phyloP scores from a whole-genome alignment of 371 early-diverging fungal species.

The Amoeboaphelidium protococcarum region DNA sequence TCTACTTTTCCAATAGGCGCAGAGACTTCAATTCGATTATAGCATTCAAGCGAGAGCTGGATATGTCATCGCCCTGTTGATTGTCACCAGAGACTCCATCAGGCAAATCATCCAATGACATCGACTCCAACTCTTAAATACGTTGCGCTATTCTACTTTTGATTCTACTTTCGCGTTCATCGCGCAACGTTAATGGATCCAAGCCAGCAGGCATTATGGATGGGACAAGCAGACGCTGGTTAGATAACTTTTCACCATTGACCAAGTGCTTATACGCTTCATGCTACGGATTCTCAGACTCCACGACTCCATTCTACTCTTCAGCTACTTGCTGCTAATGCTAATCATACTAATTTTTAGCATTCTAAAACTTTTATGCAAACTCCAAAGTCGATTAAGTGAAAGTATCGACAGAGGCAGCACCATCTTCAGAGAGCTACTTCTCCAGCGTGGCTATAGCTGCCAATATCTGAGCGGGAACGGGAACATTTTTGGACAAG shows the following conservation, averaged over 20 bases:
- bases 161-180: conserved; percentile 44
- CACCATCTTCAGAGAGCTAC: no score
- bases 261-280: not conserved
- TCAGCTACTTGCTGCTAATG: no score
- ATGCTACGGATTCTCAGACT: no score
- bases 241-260: not conserved
- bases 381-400: no score
- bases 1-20: conserved; percentile 42
- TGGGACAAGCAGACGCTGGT: conserved; percentile 37
- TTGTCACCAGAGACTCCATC: conserved; percentile 3
- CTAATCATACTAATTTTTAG: no score
- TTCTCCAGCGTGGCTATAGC: no score
- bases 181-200: conserved; percentile 35
- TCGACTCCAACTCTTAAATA: conserved; percentile 37
- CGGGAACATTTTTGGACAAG: no score
- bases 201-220: conserved; percentile 43
- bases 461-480: no score
- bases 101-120: conserved; percentile 16
- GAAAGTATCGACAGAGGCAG: no score
- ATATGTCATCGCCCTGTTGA: conserved; percentile 2
- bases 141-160: conserved; percentile 35
- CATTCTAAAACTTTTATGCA: no score
- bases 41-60: conserved; percentile 26
- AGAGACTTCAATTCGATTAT: conserved; percentile 56
- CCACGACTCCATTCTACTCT: no score